Conservation (phyloP, 208 protist species). For the Herpetomonas muscarum region DNA sequence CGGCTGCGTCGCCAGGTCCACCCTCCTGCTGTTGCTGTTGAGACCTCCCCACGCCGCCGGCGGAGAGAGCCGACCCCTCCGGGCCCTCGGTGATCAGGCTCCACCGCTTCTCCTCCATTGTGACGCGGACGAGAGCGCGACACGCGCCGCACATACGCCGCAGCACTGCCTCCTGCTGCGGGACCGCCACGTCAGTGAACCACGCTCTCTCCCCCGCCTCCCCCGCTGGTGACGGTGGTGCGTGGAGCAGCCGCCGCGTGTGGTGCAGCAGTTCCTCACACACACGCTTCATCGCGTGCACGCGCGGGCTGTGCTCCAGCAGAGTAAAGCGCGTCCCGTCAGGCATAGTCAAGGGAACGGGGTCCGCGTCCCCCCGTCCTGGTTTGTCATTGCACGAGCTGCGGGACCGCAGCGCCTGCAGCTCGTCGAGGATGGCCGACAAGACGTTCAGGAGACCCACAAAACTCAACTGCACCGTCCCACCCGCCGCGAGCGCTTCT, state of each 20-base stretch:
- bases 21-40: conserved; percentile 2
- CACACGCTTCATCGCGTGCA: conserved; percentile 67
- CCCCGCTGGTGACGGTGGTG: background rate
- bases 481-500: background rate
- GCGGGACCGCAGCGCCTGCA: conserved; percentile 37
- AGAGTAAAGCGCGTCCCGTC: conserved; percentile 41
- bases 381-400: conserved; percentile 27
- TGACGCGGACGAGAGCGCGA: conserved; percentile 62
- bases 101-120: conserved; percentile 71
- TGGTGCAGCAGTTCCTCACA: conserved; percentile 56
- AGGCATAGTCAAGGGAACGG: background rate
- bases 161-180: conserved; percentile 42
- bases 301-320: conserved; percentile 70
- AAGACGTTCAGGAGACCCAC: conserved; percentile 32
- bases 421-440: conserved; percentile 19
- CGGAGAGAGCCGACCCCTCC: conserved; percentile 61
- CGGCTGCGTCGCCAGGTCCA: background rate
- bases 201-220: conserved; percentile 6
- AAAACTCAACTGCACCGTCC: conserved; percentile 40
- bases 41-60: conserved; percentile 28
- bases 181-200: conserved; percentile 43
- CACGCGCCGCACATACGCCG: conserved; percentile 42
- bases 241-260: conserved; percentile 6
- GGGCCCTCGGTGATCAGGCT: conserved; percentile 55
- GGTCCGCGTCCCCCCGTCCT: background rate